phyloP scores from a whole-genome alignment of 352 stramenopile genomes.

The Pythium volutum region DNA sequence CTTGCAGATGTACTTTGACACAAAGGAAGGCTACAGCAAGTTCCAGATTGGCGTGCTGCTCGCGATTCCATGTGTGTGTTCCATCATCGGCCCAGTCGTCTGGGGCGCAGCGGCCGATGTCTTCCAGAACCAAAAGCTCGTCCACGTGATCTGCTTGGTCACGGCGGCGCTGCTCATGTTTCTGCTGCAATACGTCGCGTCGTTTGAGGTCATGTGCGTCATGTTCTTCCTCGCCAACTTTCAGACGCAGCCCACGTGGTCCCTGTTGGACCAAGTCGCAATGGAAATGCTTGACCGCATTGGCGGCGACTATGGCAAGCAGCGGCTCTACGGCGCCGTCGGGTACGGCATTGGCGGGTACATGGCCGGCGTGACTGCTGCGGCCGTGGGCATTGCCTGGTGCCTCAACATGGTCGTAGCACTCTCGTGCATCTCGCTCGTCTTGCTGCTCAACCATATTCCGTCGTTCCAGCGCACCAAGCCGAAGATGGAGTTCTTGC shows the following conservation, averaged over 20 bases:
- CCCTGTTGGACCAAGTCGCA: slow-evolving; percentile 59
- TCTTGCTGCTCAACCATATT: slow-evolving; percentile 54
- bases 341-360: slow-evolving; percentile 67
- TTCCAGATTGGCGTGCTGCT: slow-evolving; percentile 76
- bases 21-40: slow-evolving; percentile 54
- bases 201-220: slow-evolving; percentile 67
- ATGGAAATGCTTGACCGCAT: slow-evolving; percentile 62
- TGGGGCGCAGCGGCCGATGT: slow-evolving; percentile 64
- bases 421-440: slow-evolving; percentile 49
- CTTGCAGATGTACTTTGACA: slow-evolving; percentile 56
- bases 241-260: slow-evolving; percentile 61
- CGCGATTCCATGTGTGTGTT: slow-evolving; percentile 62
- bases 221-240: slow-evolving; percentile 77
- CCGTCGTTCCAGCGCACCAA: slow-evolving; percentile 33
- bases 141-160: slow-evolving; percentile 63
- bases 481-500: slow-evolving; percentile 35
- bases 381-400: slow-evolving; percentile 60
- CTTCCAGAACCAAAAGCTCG: slow-evolving; percentile 57
- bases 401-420: slow-evolving; percentile 76
- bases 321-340: slow-evolving; percentile 65
- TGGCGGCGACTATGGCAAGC: slow-evolving; percentile 72
- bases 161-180: slow-evolving; percentile 65
- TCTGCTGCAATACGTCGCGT: slow-evolving; percentile 53
- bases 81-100: slow-evolving; percentile 61
- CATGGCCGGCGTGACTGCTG: slow-evolving; percentile 54